Evolutionary conservation across 345 rosid genomes (phyloP), one percentile per base, ranked within the genome.

Genomic region (Lenwebbia sp.): DNA sequence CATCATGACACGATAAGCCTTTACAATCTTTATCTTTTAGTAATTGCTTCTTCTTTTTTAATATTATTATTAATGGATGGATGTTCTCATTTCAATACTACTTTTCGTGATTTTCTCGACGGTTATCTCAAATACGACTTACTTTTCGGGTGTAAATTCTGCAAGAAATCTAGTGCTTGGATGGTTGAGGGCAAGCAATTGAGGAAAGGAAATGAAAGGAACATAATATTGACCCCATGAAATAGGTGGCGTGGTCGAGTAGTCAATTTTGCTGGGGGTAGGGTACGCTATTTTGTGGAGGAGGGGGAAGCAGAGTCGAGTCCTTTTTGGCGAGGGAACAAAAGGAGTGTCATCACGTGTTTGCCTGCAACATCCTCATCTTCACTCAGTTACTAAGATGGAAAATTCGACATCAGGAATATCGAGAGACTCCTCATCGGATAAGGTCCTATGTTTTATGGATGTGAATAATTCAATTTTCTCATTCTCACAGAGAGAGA

Each of bases 241-340:
- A n/a, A 56, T 51, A 83, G 89, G 70, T 82, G 89, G 85, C 86
- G 86, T 53, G 58, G 84, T 57, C 86, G 92, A 91, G 60, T 86
- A 9, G 91, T 92, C 92, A 76, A 88, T 92, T 88, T 86, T 83
- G 83, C 85, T 89, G 90, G 94, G 92, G 91, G 88, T 86, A 81
- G 54, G 83, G 76, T 90, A 89, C 92, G 92, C 92, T 88, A 87
- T 83, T 50, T 81, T 58, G 62, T 51, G 85, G 88, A 40, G 52
- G 17, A 30, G 78, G 62, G 57, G 56, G 83, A 85, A 65, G 62
- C 53, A 49, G 86, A 47, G 83, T 54, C 70, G 85, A 19, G 76
- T 65, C 76, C 23, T 33, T 65, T 87, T 40, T n/a, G 56, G 83
- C 55, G 83, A 87, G 87, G 90, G 82, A 88, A 88, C 88, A 86